Evolutionary conservation across 495 filamentous ascomycete species (phyloP).

Genomic region (Daldinia loculata): DNA sequence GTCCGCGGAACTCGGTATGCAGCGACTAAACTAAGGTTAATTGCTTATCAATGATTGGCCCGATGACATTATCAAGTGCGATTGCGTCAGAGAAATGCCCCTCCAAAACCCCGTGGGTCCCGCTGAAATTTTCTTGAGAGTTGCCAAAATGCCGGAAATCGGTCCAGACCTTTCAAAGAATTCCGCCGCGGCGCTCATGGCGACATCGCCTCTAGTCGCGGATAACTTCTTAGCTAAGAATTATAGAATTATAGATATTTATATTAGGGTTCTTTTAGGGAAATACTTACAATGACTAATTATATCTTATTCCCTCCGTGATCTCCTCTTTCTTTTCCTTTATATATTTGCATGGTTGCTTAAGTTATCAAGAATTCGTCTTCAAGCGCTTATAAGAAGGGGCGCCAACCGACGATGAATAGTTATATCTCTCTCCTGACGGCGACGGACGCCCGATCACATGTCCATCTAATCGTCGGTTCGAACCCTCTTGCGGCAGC

Average conservation of each 20-base stretch:
- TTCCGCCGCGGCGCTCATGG: constrained; percentile 22
- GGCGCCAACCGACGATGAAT: constrained; percentile 3
- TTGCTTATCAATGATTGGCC: constrained; percentile 23
- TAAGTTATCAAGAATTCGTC: background rate
- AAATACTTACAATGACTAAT: constrained; percentile 10
- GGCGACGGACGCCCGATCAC: constrained; percentile 74
- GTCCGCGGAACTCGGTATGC: constrained; percentile 39
- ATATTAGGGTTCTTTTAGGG: background rate
- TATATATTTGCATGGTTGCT: background rate
- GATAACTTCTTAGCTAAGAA: constrained; percentile 17
- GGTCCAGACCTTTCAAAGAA: constrained; percentile 29
- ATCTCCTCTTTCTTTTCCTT: background rate
- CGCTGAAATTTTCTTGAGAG: constrained; percentile 29
- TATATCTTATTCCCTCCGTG: constrained; percentile 14
- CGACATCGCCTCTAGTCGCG: constrained; percentile 34
- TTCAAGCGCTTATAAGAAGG: background rate
- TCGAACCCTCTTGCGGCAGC: constrained; percentile 86
- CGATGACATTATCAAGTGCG: constrained; percentile 19
- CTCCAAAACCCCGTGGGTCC: constrained; percentile 14
- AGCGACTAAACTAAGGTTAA: constrained; percentile 9
- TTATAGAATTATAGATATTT: background rate
- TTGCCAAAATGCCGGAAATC: constrained; percentile 32
- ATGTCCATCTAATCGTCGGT: constrained; percentile 88
- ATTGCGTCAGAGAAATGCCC: constrained; percentile 38
- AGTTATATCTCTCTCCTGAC: constrained; percentile 71